These are phyloP conservation scores for Thuja plicata DNA, from an alignment of 83 land plant species.

Conservation along the genomic window DNA sequence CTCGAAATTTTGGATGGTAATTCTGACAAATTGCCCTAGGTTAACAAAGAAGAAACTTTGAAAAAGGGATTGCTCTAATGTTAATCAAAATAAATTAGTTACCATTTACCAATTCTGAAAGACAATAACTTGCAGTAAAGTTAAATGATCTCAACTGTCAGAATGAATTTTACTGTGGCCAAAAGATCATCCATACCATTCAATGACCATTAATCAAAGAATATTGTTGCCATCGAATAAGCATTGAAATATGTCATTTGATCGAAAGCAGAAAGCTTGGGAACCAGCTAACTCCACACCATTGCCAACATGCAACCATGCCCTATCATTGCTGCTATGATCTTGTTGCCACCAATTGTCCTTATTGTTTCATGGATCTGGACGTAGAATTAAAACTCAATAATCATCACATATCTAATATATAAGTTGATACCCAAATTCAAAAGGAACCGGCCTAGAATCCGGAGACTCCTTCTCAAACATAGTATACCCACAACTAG, in stretches of 20 bases:
- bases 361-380: background rate
- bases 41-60: background rate
- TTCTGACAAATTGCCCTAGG: background rate
- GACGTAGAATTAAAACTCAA: too few relatives aligned
- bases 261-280: background rate
- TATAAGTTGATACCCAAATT: too few relatives aligned
- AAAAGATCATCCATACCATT: background rate
- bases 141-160: background rate
- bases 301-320: background rate
- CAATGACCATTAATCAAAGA: background rate
- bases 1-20: background rate
- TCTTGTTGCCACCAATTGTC: background rate
- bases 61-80: background rate
- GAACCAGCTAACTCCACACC: background rate
- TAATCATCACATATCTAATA: background rate
- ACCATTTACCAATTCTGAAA: background rate
- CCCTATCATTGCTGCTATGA: background rate
- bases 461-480: too few relatives aligned
- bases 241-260: background rate
- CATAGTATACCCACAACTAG: too few relatives aligned
- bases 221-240: background rate
- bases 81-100: too few relatives aligned
- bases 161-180: background rate
- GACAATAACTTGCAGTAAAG: background rate
- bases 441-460: too few relatives aligned